A percentile compares a stretch with the other conserved stretches of the same genome.
Conservation (phyloP, 2,329 filamentous ascomycete species). For the Lachnellula arida region DNA sequence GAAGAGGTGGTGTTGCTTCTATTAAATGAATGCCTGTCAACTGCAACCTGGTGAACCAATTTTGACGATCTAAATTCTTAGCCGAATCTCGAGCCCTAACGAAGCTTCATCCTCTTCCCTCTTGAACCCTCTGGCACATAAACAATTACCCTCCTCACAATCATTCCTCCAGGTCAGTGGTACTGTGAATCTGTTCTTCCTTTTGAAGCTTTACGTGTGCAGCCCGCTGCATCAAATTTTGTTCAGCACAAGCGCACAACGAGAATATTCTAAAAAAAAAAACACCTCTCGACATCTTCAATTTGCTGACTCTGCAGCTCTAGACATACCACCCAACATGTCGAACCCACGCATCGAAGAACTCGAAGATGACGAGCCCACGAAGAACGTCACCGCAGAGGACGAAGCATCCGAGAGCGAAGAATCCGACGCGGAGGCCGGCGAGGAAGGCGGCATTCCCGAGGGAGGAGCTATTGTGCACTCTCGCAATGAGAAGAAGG, state of each 20-base stretch:
- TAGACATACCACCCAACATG: constrained; percentile 60
- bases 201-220: not conserved
- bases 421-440: constrained; percentile 73
- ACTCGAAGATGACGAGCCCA: constrained; percentile 83
- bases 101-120: constrained; percentile 5
- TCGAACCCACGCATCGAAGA: constrained; percentile 98
- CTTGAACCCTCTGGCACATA: constrained; percentile 6
- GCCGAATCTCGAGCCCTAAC: constrained; percentile 23
- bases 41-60: not conserved
- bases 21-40: too few species aligned
- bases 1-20: too few species aligned
- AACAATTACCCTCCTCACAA: constrained; percentile 7
- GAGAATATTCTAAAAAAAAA: constrained; percentile 22
- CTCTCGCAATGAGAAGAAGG: constrained; percentile 99
- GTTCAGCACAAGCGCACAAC: constrained; percentile 20
- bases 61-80: constrained; percentile 16
- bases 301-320: constrained; percentile 21
- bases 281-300: constrained; percentile 4
- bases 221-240: not conserved
- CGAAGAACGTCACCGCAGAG: constrained; percentile 75
- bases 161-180: constrained; percentile 5
- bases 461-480: constrained; percentile 87
- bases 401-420: constrained; percentile 64
- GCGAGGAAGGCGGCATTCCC: constrained; percentile 55
- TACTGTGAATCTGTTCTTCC: not conserved